A percentile compares a stretch with the other conserved stretches of the same genome.
Conservation (phyloP, 2,329 filamentous ascomycete genomes). For the Zymoseptoria brevis region DNA sequence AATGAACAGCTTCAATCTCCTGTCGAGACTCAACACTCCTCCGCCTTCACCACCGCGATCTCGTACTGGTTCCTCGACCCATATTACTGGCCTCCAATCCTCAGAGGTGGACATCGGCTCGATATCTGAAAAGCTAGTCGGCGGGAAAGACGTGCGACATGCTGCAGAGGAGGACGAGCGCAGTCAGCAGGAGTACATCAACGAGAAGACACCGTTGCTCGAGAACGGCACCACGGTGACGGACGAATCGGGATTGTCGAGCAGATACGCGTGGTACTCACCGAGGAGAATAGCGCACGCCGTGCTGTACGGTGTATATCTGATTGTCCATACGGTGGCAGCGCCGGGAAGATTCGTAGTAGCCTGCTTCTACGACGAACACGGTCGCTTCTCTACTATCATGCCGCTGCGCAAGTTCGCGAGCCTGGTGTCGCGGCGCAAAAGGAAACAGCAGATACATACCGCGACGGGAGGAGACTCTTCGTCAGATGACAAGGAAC, state of each 20-base stretch:
- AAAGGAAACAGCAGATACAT: constrained; percentile 22
- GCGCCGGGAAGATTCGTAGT: constrained; percentile 76
- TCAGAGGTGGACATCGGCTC: constrained; percentile 14
- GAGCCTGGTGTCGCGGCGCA: constrained; percentile 39
- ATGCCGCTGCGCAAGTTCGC: constrained; percentile 59
- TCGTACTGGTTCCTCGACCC: constrained; percentile 30
- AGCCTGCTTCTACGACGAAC: constrained; percentile 72
- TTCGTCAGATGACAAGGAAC: neutral
- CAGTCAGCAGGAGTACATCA: constrained; percentile 19
- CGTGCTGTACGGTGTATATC: constrained; percentile 67
- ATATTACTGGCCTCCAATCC: constrained; percentile 11
- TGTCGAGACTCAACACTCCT: constrained; percentile 64
- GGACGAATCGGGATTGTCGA: constrained; percentile 2
- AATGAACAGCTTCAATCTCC: constrained; percentile 96
- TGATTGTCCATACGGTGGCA: constrained; percentile 69
- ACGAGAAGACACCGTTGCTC: constrained; percentile 66
- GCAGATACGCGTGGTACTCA: constrained; percentile 15
- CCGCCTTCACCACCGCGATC: constrained; percentile 44
- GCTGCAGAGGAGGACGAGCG: constrained; percentile 13
- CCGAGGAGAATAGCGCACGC: constrained; percentile 57
- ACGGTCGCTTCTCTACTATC: constrained; percentile 71
- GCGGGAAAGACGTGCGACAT: constrained; percentile 12
- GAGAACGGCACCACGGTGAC: constrained; percentile 16
- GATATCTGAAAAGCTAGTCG: constrained; percentile 20
- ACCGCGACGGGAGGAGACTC: neutral